Base-by-base conservation (phyloP, 208 protist genomes). In the Herpetomonas muscarum region DNA sequence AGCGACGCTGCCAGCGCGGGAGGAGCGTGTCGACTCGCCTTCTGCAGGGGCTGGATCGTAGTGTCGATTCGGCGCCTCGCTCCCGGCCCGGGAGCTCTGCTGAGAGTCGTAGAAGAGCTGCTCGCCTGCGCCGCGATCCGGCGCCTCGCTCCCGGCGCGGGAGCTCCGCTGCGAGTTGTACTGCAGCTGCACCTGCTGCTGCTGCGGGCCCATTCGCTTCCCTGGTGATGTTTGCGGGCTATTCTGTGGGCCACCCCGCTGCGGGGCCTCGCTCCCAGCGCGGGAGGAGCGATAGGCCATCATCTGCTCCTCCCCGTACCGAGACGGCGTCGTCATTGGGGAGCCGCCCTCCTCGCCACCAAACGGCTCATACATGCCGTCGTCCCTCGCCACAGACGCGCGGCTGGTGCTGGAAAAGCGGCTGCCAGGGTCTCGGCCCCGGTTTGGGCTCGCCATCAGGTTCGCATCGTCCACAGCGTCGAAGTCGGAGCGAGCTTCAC, bases 191-290 rank as follows among this genome's bases (percentile, higher is more conserved):
- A 9, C 19, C 34, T 15, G 29, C 30, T 29, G 31, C 21, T 25
- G 52, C 22, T 36, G 54, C 54, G 13, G 7, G 12, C 36, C 37
- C 34, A 19, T 45, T 17, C 45, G 56, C 28, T 29, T 46, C 26
- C 31, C 46, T 24, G 47, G 55, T 15, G 36, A 52, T 6, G 41
- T 46, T 4, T 46, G 41, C 4, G 41, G 41, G 19, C 39, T 47
- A 19, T 3, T 55, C 21, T 58, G 42, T 1, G 36, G 60, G 19
- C 55, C 29, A 10, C 65, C 44, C 0, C 73, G 68, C 1, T 78
- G 61, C n/a, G 72, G 73, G 1, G 62, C 72, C 51, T 90, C 82
- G 36, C 76, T 83, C 0, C 65, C 70, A 0, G 74, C 75, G 6
- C 70, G 64, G 6, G 76, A 84, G 63, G 56, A 67, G 26, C 64